phyloP scores from a whole-genome alignment of 2,329 filamentous ascomycete genomes.

The Coniochaeta sp. region DNA sequence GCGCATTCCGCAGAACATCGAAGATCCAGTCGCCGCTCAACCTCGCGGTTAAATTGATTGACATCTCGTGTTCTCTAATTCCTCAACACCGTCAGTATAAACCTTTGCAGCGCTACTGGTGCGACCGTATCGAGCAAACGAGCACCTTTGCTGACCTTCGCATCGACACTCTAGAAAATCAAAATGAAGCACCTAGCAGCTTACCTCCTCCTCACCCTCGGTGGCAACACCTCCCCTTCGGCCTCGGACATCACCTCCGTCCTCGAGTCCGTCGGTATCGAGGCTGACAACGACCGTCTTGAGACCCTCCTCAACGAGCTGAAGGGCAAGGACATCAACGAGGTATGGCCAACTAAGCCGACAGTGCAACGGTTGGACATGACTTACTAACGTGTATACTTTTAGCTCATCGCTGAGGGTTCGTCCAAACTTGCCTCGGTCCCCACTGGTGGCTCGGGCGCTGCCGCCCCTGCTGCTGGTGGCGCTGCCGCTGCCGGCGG shows the following conservation, averaged over 20 bases:
- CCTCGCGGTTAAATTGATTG: constrained; percentile 99
- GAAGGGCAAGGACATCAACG: constrained; percentile 84
- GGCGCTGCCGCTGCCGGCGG: constrained; percentile 62
- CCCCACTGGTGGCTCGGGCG: constrained; percentile 80
- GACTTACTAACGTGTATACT: constrained; percentile 10
- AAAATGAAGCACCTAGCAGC: constrained; percentile 99
- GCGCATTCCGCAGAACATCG: constrained; percentile 59
- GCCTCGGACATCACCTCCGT: constrained; percentile 81
- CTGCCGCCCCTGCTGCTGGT: constrained; percentile 57
- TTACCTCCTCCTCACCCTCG: constrained; percentile 94
- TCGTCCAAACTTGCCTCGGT: constrained; percentile 94
- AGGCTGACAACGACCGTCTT: constrained; percentile 84
- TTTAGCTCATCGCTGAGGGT: constrained; percentile 83
- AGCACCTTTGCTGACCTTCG: not conserved
- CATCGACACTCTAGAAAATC: constrained; percentile 28
- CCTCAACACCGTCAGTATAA: constrained; percentile 24
- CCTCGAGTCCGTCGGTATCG: constrained; percentile 89
- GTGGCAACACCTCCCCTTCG: constrained; percentile 84
- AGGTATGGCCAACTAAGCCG: constrained; percentile 51
- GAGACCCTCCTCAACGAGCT: constrained; percentile 84
- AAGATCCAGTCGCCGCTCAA: constrained; percentile 99
- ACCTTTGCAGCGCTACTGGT: not conserved
- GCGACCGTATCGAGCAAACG: not conserved
- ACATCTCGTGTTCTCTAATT: constrained; percentile 70
- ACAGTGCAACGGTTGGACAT: not conserved